These are phyloP conservation scores for Halocafeteria seosinensis DNA, from an alignment of 108 stramenopile genomes.

Conservation along the genomic window DNA sequence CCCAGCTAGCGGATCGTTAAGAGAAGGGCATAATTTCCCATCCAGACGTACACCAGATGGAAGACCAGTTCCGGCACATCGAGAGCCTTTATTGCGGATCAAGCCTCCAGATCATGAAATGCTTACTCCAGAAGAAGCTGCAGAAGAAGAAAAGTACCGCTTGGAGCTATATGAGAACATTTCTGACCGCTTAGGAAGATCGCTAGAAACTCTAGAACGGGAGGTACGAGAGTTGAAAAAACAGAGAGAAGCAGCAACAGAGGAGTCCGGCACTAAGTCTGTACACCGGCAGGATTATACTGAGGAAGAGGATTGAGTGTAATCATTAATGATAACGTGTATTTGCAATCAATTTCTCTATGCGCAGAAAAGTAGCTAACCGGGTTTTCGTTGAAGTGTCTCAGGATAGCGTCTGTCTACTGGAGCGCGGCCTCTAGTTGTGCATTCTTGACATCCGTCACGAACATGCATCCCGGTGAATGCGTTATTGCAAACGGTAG, in stretches of 20 bases:
- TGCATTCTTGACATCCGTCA: constrained; percentile 25
- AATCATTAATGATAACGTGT: no score
- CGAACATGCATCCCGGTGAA: constrained; percentile 73
- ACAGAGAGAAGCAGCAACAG: no score
- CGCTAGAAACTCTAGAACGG: neutral
- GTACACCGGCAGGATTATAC: no score
- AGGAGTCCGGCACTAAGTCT: no score
- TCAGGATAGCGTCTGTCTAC: no score
- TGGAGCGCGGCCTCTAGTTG: constrained; percentile 4
- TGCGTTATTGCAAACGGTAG: constrained; percentile 58
- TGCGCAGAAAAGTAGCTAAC: no score
- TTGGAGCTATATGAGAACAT: neutral
- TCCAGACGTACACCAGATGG: neutral
- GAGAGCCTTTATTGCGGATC: neutral
- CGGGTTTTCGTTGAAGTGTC: no score
- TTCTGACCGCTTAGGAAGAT: neutral
- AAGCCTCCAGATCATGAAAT: neutral
- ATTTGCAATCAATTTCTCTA: no score
- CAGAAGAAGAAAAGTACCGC: neutral
- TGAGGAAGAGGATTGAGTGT: no score
- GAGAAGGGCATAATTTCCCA: no score
- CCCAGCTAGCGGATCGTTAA: neutral
- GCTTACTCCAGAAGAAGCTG: neutral
- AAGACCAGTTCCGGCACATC: neutral
- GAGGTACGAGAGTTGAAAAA: neutral